Conservation (phyloP, 2,329 filamentous ascomycete genomes). For the Apiospora aurea region DNA sequence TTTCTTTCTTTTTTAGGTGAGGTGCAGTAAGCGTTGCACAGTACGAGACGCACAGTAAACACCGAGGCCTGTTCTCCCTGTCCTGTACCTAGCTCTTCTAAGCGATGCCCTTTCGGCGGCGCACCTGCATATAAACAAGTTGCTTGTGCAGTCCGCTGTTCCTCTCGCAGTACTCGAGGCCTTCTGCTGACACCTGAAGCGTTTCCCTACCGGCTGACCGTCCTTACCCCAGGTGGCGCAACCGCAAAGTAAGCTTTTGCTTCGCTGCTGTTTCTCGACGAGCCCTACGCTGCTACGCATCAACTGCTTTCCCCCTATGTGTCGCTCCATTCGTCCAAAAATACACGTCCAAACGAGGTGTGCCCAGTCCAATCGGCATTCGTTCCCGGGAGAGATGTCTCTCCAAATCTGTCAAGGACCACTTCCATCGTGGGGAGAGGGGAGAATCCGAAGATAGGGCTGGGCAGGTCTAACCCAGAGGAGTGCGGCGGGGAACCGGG, state of each 20-base stretch:
- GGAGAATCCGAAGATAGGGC: background rate
- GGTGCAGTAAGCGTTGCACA: background rate
- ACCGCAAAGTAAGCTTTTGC: conserved; percentile 9
- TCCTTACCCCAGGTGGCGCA: background rate
- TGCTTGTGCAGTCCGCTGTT: background rate
- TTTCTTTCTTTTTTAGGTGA: background rate
- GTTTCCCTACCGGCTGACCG: background rate
- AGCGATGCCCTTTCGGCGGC: background rate
- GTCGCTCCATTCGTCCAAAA: background rate
- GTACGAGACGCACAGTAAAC: background rate
- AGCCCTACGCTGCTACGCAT: background rate
- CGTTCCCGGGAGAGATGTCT: background rate
- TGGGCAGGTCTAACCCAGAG: background rate
- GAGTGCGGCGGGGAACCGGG: background rate
- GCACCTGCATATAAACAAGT: background rate
- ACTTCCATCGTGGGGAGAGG: background rate
- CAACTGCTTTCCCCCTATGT: background rate
- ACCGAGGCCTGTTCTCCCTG: background rate
- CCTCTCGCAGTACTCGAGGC: background rate
- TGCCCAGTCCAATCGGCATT: background rate
- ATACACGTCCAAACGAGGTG: background rate
- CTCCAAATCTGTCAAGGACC: background rate
- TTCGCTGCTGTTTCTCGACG: background rate
- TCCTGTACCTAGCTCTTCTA: background rate
- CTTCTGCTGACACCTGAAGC: background rate